Evolutionary conservation across 2,329 filamentous ascomycete genomes (phyloP).

Genomic region (Orbilia quercus): DNA sequence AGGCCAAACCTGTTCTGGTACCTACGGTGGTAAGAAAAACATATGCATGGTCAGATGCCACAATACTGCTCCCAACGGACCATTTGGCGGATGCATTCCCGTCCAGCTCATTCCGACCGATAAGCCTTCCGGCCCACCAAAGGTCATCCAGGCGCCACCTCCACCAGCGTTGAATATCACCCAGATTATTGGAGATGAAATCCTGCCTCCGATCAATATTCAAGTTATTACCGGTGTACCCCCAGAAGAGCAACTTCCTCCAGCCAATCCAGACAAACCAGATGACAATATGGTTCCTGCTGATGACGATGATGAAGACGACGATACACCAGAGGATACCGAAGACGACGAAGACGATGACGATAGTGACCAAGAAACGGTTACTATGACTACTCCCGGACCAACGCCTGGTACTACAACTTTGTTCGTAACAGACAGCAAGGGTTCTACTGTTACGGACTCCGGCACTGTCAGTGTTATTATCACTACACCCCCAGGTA

Average conservation of each 20-base stretch:
- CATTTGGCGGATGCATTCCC: slow-evolving; percentile 71
- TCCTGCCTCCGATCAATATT: background rate
- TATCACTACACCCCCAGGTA: slow-evolving; percentile 1
- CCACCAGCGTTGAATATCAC: slow-evolving; percentile 1
- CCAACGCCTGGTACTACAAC: slow-evolving; percentile 9
- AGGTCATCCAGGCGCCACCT: background rate
- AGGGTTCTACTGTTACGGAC: background rate
- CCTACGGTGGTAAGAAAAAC: slow-evolving; percentile 59
- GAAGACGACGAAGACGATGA: slow-evolving; percentile 5
- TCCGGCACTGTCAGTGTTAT: slow-evolving; percentile 15
- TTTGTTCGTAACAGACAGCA: slow-evolving; percentile 3
- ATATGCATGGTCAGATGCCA: slow-evolving; percentile 71
- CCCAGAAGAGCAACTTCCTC: slow-evolving; percentile 4
- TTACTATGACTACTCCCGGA: slow-evolving; percentile 3
- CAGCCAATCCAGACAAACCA: background rate
- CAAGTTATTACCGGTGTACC: background rate
- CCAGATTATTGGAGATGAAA: background rate
- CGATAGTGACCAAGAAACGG: slow-evolving; percentile 9
- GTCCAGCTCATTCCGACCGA: slow-evolving; percentile 66
- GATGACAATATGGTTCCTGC: background rate
- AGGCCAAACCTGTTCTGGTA: slow-evolving; percentile 67
- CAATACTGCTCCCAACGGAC: slow-evolving; percentile 70
- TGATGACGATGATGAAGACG: slow-evolving; percentile 6
- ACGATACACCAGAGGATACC: background rate
- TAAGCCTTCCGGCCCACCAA: slow-evolving; percentile 8